Evolutionary conservation across 305 asterid species (phyloP).

Genomic region (Coffea humblotiana): DNA sequence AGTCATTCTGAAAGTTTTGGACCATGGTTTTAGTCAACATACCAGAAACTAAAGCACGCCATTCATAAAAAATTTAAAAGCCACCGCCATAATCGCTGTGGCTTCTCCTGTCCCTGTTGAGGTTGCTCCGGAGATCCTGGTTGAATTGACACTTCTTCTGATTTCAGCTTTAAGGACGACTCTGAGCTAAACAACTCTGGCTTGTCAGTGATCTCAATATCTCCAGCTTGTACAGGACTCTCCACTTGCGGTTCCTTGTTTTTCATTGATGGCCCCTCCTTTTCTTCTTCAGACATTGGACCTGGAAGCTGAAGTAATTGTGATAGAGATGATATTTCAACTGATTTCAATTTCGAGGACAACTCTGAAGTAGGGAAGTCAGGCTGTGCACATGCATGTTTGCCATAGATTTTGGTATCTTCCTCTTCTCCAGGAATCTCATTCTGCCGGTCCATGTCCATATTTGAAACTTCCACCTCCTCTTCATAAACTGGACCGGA

Average conservation of each 20-base stretch:
- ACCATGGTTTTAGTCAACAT: background rate
- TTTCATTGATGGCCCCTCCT: background rate
- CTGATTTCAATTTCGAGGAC: background rate
- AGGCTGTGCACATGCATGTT: background rate
- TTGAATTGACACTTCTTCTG: conserved; percentile 9
- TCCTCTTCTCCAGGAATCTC: background rate
- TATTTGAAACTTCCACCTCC: background rate
- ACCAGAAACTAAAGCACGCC: conserved; percentile 2
- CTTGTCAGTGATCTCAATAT: background rate
- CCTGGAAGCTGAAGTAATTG: background rate
- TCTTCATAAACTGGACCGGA: background rate
- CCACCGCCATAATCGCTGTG: background rate
- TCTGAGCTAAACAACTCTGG: background rate
- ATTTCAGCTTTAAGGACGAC: background rate
- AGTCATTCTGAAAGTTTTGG: background rate
- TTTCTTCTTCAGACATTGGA: background rate
- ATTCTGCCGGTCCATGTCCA: background rate
- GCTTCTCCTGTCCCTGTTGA: background rate
- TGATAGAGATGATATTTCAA: background rate
- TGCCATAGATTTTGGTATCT: background rate
- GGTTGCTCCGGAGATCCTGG: background rate
- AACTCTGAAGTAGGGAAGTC: background rate
- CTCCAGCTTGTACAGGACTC: background rate
- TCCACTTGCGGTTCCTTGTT: background rate
- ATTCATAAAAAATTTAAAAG: background rate